A percentile compares a stretch with the other conserved stretches of the same genome.
Evolutionary conservation across 1,284 basidiomycete genomes (phyloP).

Genomic region (Phellopilus nigrolimitatus): DNA sequence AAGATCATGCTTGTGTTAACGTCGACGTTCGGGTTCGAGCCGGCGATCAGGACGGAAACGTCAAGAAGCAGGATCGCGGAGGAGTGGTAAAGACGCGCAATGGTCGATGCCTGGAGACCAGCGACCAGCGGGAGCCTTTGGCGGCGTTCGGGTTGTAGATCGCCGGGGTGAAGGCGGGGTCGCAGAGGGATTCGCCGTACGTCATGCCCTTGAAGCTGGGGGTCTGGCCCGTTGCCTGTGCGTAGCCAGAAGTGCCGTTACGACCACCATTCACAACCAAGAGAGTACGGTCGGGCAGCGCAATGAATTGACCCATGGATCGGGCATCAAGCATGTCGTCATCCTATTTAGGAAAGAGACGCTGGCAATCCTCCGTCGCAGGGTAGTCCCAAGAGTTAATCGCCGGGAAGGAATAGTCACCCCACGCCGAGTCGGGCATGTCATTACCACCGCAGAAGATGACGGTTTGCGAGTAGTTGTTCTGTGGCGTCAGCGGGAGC

Average conservation of each 20-base stretch:
- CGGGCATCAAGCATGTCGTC: constrained; percentile 72
- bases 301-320: constrained; percentile 86
- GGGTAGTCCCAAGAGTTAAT: constrained; percentile 63
- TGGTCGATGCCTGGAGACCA: constrained; percentile 55
- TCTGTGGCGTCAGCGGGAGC: constrained; percentile 85
- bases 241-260: constrained; percentile 76
- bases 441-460: constrained; percentile 87
- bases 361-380: constrained; percentile 61
- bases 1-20: constrained; percentile 64
- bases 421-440: constrained; percentile 68
- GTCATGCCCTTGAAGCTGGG: constrained; percentile 47
- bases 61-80: constrained; percentile 87
- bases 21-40: constrained; percentile 92
- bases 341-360: constrained; percentile 77
- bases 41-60: constrained; percentile 81
- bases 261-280: constrained; percentile 74
- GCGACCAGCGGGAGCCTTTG: constrained; percentile 68
- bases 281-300: constrained; percentile 70
- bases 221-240: constrained; percentile 48
- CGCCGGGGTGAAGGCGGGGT: constrained; percentile 64
- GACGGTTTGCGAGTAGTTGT: constrained; percentile 83
- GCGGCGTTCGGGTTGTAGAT: constrained; percentile 72
- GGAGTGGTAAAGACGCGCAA: constrained; percentile 85
- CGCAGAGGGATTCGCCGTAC: constrained; percentile 59
- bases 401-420: constrained; percentile 65